Conservation (phyloP, 169 alveolate species). For the Hammondia hammondi region DNA sequence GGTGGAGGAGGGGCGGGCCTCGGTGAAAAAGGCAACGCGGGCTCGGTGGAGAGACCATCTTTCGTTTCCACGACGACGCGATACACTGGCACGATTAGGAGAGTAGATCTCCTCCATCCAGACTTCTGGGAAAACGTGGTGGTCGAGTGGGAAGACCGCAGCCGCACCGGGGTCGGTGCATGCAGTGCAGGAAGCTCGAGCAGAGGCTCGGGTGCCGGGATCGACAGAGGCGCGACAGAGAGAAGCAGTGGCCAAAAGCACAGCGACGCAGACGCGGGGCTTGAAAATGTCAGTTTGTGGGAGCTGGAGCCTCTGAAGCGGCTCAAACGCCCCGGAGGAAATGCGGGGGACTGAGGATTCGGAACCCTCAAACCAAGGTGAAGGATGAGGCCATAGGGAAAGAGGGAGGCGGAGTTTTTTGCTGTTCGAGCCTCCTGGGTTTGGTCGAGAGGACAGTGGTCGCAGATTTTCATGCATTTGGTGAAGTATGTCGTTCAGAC, state of each 20-base stretch:
- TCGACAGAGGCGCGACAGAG: neutral
- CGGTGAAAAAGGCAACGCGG: neutral
- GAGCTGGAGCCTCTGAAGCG: constrained; percentile 67
- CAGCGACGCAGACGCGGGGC: neutral
- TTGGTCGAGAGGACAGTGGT: too few species aligned
- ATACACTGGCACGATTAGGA: constrained; percentile 49
- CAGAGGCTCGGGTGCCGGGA: neutral
- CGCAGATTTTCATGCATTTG: too few species aligned
- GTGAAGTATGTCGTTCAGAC: too few species aligned
- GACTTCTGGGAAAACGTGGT: constrained; percentile 58
- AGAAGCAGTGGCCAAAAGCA: neutral
- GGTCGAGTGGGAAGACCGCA: constrained; percentile 63
- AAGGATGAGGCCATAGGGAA: too few species aligned
- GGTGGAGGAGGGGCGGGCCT: neutral
- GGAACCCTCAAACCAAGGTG: too few species aligned
- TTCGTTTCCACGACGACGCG: constrained; percentile 42
- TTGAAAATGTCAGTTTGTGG: constrained; percentile 50
- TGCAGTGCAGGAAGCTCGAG: constrained; percentile 38
- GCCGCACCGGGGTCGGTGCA: constrained; percentile 30
- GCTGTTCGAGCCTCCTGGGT: too few species aligned
- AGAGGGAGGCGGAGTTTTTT: too few species aligned
- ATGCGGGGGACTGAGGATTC: neutral
- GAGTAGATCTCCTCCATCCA: constrained; percentile 18
- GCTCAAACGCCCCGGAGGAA: constrained; percentile 48
- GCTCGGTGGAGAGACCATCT: neutral